phyloP scores from a whole-genome alignment of 768 basidiomycete species.

The Pisolithus sp. region DNA sequence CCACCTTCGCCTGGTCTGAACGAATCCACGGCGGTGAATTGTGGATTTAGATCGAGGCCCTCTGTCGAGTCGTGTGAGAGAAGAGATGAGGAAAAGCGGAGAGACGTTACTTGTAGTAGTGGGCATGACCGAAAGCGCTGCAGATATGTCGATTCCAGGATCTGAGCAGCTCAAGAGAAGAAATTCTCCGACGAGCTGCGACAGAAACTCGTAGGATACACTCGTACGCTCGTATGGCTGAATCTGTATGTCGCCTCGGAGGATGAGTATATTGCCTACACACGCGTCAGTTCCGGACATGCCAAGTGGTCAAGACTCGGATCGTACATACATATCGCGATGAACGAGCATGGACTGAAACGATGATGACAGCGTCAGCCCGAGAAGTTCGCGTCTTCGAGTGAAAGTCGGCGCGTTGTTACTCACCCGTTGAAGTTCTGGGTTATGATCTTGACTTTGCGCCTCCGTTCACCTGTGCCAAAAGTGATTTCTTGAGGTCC shows the following conservation, averaged over 20 bases:
- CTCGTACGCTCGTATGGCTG: constrained; percentile 55
- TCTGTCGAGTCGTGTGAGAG: constrained; percentile 32
- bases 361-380: background rate
- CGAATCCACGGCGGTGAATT: constrained; percentile 62
- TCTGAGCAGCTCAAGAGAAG: constrained; percentile 55
- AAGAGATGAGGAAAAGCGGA: background rate
- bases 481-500: constrained; percentile 70
- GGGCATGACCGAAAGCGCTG: constrained; percentile 37
- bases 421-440: constrained; percentile 82
- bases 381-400: background rate
- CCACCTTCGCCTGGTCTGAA: constrained; percentile 62
- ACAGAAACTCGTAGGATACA: constrained; percentile 81
- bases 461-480: constrained; percentile 23
- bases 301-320: background rate
- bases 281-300: background rate
- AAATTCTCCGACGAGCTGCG: constrained; percentile 78
- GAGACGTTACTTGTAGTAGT: constrained; percentile 60
- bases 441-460: constrained; percentile 58
- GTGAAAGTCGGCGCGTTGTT: background rate
- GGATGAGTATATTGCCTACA: constrained; percentile 80
- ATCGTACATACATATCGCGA: constrained; percentile 66
- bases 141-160: constrained; percentile 31
- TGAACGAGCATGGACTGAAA: constrained; percentile 80
- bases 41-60: constrained; percentile 87
- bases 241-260: constrained; percentile 77